phyloP scores from a whole-genome alignment of 139 green algal genomes.

The Trebouxia sp. region DNA sequence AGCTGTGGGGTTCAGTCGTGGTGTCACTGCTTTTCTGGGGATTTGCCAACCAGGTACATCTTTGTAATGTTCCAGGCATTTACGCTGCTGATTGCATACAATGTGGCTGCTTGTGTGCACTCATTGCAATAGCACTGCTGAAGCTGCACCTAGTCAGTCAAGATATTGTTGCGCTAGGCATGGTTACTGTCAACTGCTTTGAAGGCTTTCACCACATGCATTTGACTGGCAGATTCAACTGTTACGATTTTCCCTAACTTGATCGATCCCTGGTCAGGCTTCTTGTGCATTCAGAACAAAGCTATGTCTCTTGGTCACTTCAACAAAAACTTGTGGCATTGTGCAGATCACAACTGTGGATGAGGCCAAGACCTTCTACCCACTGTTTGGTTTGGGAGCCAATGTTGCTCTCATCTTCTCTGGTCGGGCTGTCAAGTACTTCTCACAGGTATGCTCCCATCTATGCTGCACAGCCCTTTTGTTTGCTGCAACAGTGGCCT shows the following conservation, averaged over 20 bases:
- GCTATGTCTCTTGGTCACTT: not conserved
- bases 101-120: not conserved
- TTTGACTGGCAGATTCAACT: not conserved
- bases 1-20: slow-evolving; percentile 99
- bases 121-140: not conserved
- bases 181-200: too few species aligned
- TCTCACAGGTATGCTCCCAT: slow-evolving; percentile 71
- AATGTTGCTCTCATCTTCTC: slow-evolving; percentile 99
- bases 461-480: too few species aligned
- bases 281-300: not conserved
- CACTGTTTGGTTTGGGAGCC: slow-evolving; percentile 96
- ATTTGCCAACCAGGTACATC: slow-evolving; percentile 91
- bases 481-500: too few species aligned
- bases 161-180: too few species aligned
- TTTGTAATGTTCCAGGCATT: not conserved
- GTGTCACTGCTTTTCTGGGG: slow-evolving; percentile 99
- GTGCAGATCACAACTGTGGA: slow-evolving; percentile 95
- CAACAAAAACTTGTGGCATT: not conserved
- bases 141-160: too few species aligned
- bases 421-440: slow-evolving; percentile 94
- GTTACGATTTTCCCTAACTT: not conserved
- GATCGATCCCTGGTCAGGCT: not conserved
- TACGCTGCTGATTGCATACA: not conserved
- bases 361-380: slow-evolving; percentile 99
- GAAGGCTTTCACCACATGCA: too few species aligned